phyloP scores from a whole-genome alignment of 2,329 filamentous ascomycete genomes.

The Botryotinia globosa region DNA sequence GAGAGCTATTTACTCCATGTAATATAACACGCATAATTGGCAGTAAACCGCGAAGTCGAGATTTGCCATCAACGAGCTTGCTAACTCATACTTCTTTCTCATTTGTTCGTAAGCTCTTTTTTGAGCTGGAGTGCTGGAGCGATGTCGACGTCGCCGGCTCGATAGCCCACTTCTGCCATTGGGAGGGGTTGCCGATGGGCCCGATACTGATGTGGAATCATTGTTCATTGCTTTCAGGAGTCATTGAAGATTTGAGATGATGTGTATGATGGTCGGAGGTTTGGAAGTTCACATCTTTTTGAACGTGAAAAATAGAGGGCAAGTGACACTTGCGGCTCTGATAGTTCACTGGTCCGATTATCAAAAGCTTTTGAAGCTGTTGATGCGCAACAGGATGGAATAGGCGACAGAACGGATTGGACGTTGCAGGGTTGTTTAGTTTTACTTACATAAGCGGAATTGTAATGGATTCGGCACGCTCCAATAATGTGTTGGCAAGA shows the following conservation, averaged over 20 bases:
- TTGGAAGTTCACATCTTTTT: slow-evolving; percentile 30
- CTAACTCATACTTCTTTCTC: slow-evolving; percentile 55
- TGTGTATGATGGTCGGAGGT: slow-evolving; percentile 6
- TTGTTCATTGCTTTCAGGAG: slow-evolving; percentile 48
- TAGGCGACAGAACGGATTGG: slow-evolving; percentile 4
- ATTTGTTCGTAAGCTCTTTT: slow-evolving; percentile 42
- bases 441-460: neutral
- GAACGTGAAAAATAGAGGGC: neutral
- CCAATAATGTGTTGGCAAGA: neutral
- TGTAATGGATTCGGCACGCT: neutral
- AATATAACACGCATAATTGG: slow-evolving; percentile 64
- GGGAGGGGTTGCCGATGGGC: slow-evolving; percentile 32
- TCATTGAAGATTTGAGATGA: slow-evolving; percentile 33
- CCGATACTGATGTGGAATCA: slow-evolving; percentile 43
- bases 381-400: slow-evolving; percentile 5
- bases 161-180: slow-evolving; percentile 9
- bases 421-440: neutral
- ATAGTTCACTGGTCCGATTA: neutral
- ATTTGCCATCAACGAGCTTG: slow-evolving; percentile 57
- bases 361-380: slow-evolving; percentile 11
- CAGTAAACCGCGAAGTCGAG: slow-evolving; percentile 63
- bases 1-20: slow-evolving; percentile 60
- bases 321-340: slow-evolving; percentile 14
- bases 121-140: slow-evolving; percentile 27
- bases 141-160: slow-evolving; percentile 14